Conservation (phyloP, 1,284 basidiomycete species). For the Sparassis latifolia region DNA sequence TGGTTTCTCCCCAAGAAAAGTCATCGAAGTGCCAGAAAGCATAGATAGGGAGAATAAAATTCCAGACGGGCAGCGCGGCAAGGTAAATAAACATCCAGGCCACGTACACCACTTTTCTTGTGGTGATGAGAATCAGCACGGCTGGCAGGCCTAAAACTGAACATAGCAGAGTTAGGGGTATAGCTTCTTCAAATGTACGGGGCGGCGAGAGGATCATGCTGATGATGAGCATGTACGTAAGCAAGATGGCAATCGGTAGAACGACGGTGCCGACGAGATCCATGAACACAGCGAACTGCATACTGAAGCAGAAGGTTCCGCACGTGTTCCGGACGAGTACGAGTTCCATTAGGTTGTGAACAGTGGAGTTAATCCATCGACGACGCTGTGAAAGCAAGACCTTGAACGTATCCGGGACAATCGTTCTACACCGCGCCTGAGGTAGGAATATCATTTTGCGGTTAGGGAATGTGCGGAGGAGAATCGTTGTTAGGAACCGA, state of each 20-base stretch:
- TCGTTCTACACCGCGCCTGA: slow-evolving; percentile 90
- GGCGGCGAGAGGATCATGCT: slow-evolving; percentile 82
- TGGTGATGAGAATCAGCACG: slow-evolving; percentile 89
- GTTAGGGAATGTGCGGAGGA: slow-evolving; percentile 94
- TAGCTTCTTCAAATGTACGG: slow-evolving; percentile 83
- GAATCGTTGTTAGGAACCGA: slow-evolving; percentile 94
- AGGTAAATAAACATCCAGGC: slow-evolving; percentile 98
- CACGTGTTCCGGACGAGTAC: slow-evolving; percentile 95
- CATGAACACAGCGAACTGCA: slow-evolving; percentile 99
- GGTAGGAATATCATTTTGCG: slow-evolving; percentile 99
- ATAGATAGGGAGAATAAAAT: slow-evolving; percentile 89
- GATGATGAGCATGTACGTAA: slow-evolving; percentile 88
- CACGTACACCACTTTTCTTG: slow-evolving; percentile 91
- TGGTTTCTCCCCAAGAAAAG: slow-evolving; percentile 97
- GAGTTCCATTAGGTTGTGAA: slow-evolving; percentile 99
- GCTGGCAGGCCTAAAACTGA: slow-evolving; percentile 93
- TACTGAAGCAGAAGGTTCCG: slow-evolving; percentile 94
- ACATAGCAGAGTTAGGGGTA: slow-evolving; percentile 86
- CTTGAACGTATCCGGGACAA: slow-evolving; percentile 93
- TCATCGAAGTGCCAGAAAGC: slow-evolving; percentile 99
- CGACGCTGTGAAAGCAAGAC: slow-evolving; percentile 94
- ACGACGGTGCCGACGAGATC: slow-evolving; percentile 95
- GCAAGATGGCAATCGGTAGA: slow-evolving; percentile 87
- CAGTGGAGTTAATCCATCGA: slow-evolving; percentile 99
- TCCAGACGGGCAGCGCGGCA: slow-evolving; percentile 90